Evolutionary conservation across 805 yeast genomes (phyloP), one percentile per base, ranked within the genome.

Genomic region (Yamadazyma paraphyllophila): DNA sequence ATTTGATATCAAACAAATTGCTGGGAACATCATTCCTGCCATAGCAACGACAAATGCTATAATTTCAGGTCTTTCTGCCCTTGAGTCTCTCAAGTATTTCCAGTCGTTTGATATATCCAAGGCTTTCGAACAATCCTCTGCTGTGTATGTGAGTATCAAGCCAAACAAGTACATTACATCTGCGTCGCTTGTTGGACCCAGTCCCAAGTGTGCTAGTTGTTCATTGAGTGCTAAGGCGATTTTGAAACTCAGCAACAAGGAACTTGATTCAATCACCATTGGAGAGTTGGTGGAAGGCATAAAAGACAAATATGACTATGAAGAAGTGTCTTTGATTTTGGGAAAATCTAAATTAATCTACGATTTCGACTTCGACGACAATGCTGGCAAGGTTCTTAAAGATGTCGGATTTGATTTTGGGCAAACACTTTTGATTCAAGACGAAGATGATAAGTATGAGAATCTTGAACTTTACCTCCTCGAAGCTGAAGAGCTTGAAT

Each of bases 11-110:
- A 94, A 94, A 62, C 95, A 87, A 58, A 90, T 92, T 52, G 99
- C 99, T 0, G 99, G 99, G 5, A 94, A 92, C 63, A 94, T 94
- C 56, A 94, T 94, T 34, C 99, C 99, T 0, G 99, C 99, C 0
- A 91, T 95, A 55, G 98, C 99, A 5, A 94, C 99, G 1, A 92
- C 97, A 3, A 94, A 94, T 63, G 98, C 99, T 1, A 84, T 94
- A 11, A 83, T 94, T 55, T 90, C 97, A 0, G 99, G 99, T 0
- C 77, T 89, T 53, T 85, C 94, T 12, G 83, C 90, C 2, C 61
- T 92, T 33, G 80, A 84, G 32, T 85, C 96, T 0, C 66, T 90
- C 39, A 78, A 61, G 62, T 80, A 44, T 57, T 85, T 68, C 53
- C 55, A 58, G 1, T 20, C 36, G 11, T n/a, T 32, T 10, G 27